Conservation (phyloP, 2,329 filamentous ascomycete genomes). For the Claviceps spartinae region DNA sequence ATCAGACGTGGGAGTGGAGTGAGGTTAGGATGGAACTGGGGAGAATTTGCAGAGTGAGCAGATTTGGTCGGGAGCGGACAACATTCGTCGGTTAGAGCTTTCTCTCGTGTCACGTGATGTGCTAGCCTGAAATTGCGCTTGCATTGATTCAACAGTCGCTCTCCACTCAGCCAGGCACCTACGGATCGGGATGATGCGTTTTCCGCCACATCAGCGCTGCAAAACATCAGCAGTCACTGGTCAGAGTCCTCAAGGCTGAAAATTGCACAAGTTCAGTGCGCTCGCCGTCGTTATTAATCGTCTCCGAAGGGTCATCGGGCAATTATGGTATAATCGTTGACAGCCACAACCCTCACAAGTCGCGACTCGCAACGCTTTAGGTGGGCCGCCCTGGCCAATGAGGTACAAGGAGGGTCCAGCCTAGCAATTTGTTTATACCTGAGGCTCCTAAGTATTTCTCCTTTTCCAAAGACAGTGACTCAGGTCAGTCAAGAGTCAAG, state of each 20-base stretch:
- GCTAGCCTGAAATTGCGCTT: constrained; percentile 15
- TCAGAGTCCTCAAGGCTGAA: too few relatives aligned
- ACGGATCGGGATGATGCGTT: background rate
- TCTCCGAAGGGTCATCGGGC: too few relatives aligned
- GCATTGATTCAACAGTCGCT: background rate
- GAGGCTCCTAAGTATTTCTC: too few relatives aligned
- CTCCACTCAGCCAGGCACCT: background rate
- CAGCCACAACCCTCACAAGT: background rate
- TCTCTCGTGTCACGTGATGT: constrained; percentile 25
- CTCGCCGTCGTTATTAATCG: too few relatives aligned
- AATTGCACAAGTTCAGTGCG: background rate
- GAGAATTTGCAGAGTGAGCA: constrained; percentile 36
- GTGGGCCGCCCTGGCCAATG: background rate
- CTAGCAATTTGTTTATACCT: background rate
- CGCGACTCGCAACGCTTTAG: background rate
- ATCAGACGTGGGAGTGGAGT: constrained; percentile 46
- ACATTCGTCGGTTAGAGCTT: constrained; percentile 32
- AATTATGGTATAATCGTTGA: background rate
- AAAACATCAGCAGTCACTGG: background rate
- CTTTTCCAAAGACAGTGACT: too few relatives aligned
- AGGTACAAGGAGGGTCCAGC: background rate
- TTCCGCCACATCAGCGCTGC: background rate
- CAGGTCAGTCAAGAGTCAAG: too few relatives aligned
- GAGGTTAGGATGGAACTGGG: constrained; percentile 36
- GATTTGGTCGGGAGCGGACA: constrained; percentile 31